Evolutionary conservation across 768 basidiomycete genomes (phyloP).

Genomic region (Podaxis sp.): DNA sequence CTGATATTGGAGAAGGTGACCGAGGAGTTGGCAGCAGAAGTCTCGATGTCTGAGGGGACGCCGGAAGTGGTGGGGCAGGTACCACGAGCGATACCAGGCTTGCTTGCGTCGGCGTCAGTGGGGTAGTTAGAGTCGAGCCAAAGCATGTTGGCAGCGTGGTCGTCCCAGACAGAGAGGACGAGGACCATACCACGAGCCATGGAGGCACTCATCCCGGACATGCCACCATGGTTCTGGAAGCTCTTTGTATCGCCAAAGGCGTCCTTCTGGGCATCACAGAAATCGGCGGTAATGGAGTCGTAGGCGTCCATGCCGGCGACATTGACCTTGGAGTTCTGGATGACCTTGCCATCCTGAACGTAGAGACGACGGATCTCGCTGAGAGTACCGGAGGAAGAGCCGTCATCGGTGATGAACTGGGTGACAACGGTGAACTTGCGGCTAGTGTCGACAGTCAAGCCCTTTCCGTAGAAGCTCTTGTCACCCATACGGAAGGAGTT

Average conservation of each 20-base stretch:
- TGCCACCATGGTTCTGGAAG: constrained; percentile 29
- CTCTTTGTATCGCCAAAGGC: constrained; percentile 28
- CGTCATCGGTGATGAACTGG: constrained; percentile 39
- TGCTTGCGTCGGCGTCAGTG: constrained; percentile 14
- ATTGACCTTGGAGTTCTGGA: constrained; percentile 29
- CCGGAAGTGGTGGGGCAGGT: constrained; percentile 19
- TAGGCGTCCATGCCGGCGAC: constrained; percentile 25
- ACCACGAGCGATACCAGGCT: constrained; percentile 7
- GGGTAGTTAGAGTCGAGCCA: constrained; percentile 55
- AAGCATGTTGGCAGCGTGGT: constrained; percentile 50
- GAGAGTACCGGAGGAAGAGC: constrained; percentile 28
- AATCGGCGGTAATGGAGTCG: constrained; percentile 34
- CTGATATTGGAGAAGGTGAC: constrained; percentile 23
- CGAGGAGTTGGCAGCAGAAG: constrained; percentile 11
- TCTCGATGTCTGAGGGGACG: constrained; percentile 15
- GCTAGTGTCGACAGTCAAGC: constrained; percentile 24
- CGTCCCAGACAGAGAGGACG: constrained; percentile 50
- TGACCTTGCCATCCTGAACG: constrained; percentile 33
- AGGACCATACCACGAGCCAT: constrained; percentile 42
- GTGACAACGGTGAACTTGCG: constrained; percentile 21
- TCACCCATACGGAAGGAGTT: constrained; percentile 45
- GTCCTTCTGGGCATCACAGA: constrained; percentile 30
- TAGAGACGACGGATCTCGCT: constrained; percentile 12
- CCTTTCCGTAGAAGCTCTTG: constrained; percentile 32
- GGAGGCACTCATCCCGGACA: constrained; percentile 28